Evolutionary conservation across 495 filamentous ascomycete genomes (phyloP).

Genomic region (Penicillium manginii): DNA sequence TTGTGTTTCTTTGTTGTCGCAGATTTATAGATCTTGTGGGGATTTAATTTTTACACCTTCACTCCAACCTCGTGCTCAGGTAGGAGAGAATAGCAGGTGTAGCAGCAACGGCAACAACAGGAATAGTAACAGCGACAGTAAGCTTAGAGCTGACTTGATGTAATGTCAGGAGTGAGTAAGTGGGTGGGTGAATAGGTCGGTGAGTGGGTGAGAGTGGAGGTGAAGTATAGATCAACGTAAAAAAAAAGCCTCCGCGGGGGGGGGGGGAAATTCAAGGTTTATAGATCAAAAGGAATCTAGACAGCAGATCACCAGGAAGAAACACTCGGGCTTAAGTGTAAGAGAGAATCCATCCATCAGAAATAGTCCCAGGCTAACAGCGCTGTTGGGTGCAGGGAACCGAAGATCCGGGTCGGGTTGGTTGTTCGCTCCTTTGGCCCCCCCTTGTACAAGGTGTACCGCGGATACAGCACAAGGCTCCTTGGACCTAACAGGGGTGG

Average conservation of each 20-base stretch:
- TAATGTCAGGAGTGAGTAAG: not conserved
- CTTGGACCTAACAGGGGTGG: conserved; percentile 24
- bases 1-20: not conserved
- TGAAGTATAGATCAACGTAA: conserved; percentile 19
- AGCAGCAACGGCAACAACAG: not conserved
- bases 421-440: conserved; percentile 32
- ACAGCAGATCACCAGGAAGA: conserved; percentile 26
- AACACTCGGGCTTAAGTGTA: conserved; percentile 30
- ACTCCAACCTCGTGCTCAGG: not conserved
- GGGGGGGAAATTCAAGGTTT: conserved; percentile 24
- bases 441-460: conserved; percentile 25
- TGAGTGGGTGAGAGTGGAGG: conserved; percentile 6
- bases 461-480: conserved; percentile 32
- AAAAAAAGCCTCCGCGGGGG: conserved; percentile 6
- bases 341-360: conserved; percentile 10
- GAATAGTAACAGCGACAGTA: not conserved
- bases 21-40: conserved; percentile 5
- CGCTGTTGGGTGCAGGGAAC: conserved; percentile 31
- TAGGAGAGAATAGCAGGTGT: not conserved
- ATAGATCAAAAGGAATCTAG: conserved; percentile 26
- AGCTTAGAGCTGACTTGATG: not conserved
- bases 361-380: conserved; percentile 24
- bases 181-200: conserved; percentile 5
- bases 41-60: conserved; percentile 11
- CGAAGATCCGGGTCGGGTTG: conserved; percentile 26